phyloP scores from a whole-genome alignment of 140 eudicot genomes.

The Stevia rebaudiana region DNA sequence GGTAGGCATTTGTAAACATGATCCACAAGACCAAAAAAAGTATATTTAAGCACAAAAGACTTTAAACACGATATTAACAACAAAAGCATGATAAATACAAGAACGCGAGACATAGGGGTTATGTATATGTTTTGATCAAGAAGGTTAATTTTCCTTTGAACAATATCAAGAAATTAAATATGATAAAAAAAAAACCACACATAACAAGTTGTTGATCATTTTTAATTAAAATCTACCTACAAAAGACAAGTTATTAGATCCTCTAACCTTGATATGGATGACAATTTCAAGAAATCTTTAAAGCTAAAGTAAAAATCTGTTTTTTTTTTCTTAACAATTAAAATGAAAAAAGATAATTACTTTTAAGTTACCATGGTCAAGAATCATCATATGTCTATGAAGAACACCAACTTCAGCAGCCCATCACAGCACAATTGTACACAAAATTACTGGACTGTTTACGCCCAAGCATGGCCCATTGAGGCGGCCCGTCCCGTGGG shows the following conservation, averaged over 20 bases:
- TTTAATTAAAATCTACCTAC: constrained; percentile 27
- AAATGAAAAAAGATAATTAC: constrained; percentile 24
- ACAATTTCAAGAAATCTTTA: constrained; percentile 38
- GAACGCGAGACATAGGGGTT: background rate
- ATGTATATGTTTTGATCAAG: background rate
- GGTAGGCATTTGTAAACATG: background rate
- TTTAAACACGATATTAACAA: constrained; percentile 4
- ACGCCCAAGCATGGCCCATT: constrained; percentile 66
- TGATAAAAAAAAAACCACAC: constrained; percentile 10
- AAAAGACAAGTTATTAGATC: constrained; percentile 32
- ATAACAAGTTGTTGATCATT: constrained; percentile 19
- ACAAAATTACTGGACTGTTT: constrained; percentile 81
- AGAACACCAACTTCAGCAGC: constrained; percentile 66
- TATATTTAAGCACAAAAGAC: background rate
- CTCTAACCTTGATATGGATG: constrained; percentile 31
- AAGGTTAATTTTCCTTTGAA: no score
- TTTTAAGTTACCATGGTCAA: constrained; percentile 59
- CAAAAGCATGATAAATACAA: constrained; percentile 15
- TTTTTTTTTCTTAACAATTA: constrained; percentile 39
- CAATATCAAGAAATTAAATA: constrained; percentile 19
- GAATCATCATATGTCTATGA: constrained; percentile 47
- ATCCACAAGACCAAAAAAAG: background rate
- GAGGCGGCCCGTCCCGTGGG: constrained; percentile 74
- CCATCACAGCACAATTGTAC: constrained; percentile 96
- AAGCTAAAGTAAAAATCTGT: constrained; percentile 57